Evolutionary conservation across 805 yeast species (phyloP).

Genomic region (Candida schatavii): DNA sequence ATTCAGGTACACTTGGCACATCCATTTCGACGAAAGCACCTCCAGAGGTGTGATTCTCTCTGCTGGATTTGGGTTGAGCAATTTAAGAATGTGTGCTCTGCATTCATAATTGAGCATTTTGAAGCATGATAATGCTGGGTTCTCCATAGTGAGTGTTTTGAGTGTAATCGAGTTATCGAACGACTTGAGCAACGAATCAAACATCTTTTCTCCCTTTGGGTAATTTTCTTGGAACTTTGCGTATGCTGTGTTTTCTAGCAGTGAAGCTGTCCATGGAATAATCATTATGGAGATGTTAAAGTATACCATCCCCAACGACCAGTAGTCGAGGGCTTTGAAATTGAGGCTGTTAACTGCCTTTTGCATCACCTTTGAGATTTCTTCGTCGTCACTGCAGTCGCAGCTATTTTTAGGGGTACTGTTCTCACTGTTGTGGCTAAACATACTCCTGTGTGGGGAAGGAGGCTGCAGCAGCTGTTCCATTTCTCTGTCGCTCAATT

Average conservation of each 20-base stretch:
- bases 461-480: too few relatives aligned
- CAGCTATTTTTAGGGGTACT: neutral
- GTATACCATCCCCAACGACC: constrained; percentile 53
- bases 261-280: constrained; percentile 49
- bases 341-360: constrained; percentile 10
- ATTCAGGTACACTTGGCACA: constrained; percentile 37
- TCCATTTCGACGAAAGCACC: constrained; percentile 33
- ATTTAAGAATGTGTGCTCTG: constrained; percentile 26
- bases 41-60: constrained; percentile 24
- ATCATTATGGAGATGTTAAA: constrained; percentile 42
- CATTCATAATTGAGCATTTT: constrained; percentile 38
- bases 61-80: constrained; percentile 31
- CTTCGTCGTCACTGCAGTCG: neutral
- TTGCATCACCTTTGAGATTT: neutral
- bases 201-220: constrained; percentile 21
- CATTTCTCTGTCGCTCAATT: too few relatives aligned
- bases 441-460: too few relatives aligned
- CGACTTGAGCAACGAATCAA: constrained; percentile 20
- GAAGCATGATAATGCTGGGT: constrained; percentile 34
- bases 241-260: constrained; percentile 19
- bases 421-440: neutral
- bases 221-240: constrained; percentile 23
- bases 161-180: constrained; percentile 1
- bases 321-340: constrained; percentile 43
- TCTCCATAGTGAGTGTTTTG: constrained; percentile 10